Percentiles rank a stretch among this genome's conserved stretches.
phyloP scores from a whole-genome alignment of 176 grass and related monocot genomes.

The Triticum dicoccoides region DNA sequence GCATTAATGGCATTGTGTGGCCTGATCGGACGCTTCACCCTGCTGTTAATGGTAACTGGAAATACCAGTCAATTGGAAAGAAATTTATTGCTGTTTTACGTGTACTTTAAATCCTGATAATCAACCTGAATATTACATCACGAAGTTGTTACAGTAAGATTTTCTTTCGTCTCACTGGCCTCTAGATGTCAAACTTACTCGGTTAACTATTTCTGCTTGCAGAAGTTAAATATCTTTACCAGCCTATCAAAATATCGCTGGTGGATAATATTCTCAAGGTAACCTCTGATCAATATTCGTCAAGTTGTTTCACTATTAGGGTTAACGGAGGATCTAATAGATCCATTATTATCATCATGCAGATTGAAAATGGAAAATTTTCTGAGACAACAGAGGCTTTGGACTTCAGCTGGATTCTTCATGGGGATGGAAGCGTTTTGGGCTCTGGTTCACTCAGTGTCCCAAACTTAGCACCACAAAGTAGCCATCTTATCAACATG shows the following conservation, averaged over 20 bases:
- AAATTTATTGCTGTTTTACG: neutral
- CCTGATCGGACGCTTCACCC: slow-evolving; percentile 93
- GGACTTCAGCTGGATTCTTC: slow-evolving; percentile 73
- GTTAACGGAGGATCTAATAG: neutral
- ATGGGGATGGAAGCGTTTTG: slow-evolving; percentile 69
- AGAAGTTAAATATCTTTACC: slow-evolving; percentile 97
- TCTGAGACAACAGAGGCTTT: slow-evolving; percentile 66
- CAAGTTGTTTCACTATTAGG: neutral
- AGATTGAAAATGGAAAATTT: slow-evolving; percentile 85
- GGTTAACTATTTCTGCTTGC: slow-evolving; percentile 34
- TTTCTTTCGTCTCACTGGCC: neutral
- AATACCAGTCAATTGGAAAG: neutral
- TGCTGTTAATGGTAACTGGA: slow-evolving; percentile 72
- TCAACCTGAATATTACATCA: neutral
- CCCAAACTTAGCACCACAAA: slow-evolving; percentile 57
- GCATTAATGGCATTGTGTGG: slow-evolving; percentile 94
- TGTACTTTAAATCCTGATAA: neutral
- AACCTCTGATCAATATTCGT: slow-evolving; percentile 22
- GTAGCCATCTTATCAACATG: slow-evolving; percentile 53
- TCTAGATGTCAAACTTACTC: slow-evolving; percentile 15
- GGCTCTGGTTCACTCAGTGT: slow-evolving; percentile 65
- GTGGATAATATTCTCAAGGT: slow-evolving; percentile 66
- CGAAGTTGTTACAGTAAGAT: neutral
- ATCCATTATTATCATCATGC: slow-evolving; percentile 19
- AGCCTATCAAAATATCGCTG: slow-evolving; percentile 73